Evolutionary conservation across 768 basidiomycete species (phyloP).

Genomic region (Suillus hirtellus): DNA sequence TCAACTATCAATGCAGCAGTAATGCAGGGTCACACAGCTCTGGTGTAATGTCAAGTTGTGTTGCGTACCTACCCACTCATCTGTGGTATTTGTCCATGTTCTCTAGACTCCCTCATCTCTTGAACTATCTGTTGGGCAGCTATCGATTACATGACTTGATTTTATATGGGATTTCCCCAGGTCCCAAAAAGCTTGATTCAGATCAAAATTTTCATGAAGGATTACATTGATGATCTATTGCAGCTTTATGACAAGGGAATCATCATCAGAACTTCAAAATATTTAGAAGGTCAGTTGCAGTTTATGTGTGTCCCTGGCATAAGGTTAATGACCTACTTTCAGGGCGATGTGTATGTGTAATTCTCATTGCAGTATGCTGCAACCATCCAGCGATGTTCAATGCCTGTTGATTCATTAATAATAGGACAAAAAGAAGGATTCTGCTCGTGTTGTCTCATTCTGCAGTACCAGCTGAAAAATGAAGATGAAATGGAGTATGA

Average conservation of each 20-base stretch:
- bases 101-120: too few relatives aligned
- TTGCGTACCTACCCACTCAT: too few relatives aligned
- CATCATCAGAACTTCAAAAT: slow-evolving; percentile 8
- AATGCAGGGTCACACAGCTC: too few relatives aligned
- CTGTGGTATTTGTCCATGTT: too few relatives aligned
- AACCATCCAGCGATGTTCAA: slow-evolving; percentile 33
- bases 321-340: too few relatives aligned
- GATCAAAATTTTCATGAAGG: slow-evolving; percentile 25
- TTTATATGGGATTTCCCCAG: slow-evolving; percentile 22
- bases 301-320: too few relatives aligned
- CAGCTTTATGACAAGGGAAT: slow-evolving; percentile 29
- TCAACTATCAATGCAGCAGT: too few relatives aligned
- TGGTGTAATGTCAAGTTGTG: too few relatives aligned
- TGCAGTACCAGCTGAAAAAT: too few relatives aligned
- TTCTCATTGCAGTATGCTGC: slow-evolving; percentile 27
- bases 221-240: slow-evolving; percentile 33
- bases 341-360: slow-evolving; percentile 20
- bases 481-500: too few relatives aligned
- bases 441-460: too few relatives aligned
- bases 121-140: slow-evolving; percentile 8
- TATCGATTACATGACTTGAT: slow-evolving; percentile 25
- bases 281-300: slow-evolving; percentile 19
- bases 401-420: slow-evolving; percentile 5
- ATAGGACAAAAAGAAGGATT: too few relatives aligned
- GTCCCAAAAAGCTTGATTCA: slow-evolving; percentile 28